Evolutionary conservation across 495 filamentous ascomycete species (phyloP).

Genomic region (Jackrogersella multiformis): DNA sequence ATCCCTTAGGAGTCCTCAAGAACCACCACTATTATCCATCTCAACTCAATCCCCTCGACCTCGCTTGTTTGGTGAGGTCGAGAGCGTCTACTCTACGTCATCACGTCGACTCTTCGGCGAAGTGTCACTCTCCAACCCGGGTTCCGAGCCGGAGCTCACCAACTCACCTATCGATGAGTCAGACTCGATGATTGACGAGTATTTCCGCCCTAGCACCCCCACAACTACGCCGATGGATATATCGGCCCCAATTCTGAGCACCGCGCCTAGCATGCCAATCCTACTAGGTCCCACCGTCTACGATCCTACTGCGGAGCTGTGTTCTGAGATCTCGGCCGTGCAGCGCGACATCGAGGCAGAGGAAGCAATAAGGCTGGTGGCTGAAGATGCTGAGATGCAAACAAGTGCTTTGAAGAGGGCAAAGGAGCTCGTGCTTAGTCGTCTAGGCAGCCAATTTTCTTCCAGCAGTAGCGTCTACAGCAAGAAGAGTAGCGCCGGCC

Average conservation of each 20-base stretch:
- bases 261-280: slow-evolving; percentile 52
- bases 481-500: slow-evolving; percentile 28
- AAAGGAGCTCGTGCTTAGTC: slow-evolving; percentile 57
- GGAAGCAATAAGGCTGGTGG: slow-evolving; percentile 47
- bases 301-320: slow-evolving; percentile 52
- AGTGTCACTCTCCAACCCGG: slow-evolving; percentile 33
- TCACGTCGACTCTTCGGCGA: slow-evolving; percentile 46
- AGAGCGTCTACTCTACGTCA: slow-evolving; percentile 38
- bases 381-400: slow-evolving; percentile 53
- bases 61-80: slow-evolving; percentile 42
- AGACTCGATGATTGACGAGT: slow-evolving; percentile 52
- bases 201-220: slow-evolving; percentile 51
- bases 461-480: slow-evolving; percentile 9
- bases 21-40: slow-evolving; percentile 36
- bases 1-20: slow-evolving; percentile 19
- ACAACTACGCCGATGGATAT: slow-evolving; percentile 46
- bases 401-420: slow-evolving; percentile 54
- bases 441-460: slow-evolving; percentile 55
- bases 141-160: slow-evolving; percentile 43
- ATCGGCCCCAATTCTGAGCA: slow-evolving; percentile 59
- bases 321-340: slow-evolving; percentile 53
- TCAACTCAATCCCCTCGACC: slow-evolving; percentile 30
- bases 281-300: slow-evolving; percentile 58
- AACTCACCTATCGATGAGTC: slow-evolving; percentile 52
- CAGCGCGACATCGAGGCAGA: slow-evolving; percentile 55